phyloP scores from a whole-genome alignment of 73 alveolate species.

The Breviolum minutum region DNA sequence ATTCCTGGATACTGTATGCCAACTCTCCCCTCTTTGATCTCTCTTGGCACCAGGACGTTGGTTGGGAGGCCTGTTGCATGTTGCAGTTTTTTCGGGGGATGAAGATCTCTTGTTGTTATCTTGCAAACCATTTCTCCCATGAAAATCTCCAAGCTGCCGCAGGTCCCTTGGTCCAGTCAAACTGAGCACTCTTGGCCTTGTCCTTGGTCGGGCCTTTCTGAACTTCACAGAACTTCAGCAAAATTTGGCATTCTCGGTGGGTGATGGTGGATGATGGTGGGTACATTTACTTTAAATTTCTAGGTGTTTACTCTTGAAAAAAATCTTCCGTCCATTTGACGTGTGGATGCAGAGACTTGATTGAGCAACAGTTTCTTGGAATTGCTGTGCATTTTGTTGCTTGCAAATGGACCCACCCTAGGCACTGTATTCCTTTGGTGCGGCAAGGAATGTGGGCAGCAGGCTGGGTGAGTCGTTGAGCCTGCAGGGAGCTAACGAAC shows the following conservation, averaged over 20 bases:
- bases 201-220: background rate
- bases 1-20: background rate
- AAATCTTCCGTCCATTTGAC: too few relatives aligned
- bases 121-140: background rate
- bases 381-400: background rate
- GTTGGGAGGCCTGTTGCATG: background rate
- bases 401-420: background rate
- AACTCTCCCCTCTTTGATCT: background rate
- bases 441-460: conserved; percentile 3
- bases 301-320: too few relatives aligned
- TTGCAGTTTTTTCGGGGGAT: background rate
- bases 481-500: too few relatives aligned
- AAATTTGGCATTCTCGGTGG: too few relatives aligned
- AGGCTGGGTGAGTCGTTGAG: background rate
- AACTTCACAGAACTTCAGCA: too few relatives aligned
- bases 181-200: conserved; percentile 12
- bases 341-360: too few relatives aligned
- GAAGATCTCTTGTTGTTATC: background rate
- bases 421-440: conserved; percentile 25
- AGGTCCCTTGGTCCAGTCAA: background rate
- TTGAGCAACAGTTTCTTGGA: background rate
- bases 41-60: background rate
- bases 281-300: too few relatives aligned
- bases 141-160: background rate
- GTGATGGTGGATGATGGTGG: too few relatives aligned